These are phyloP conservation scores for Aspergillus calidoustus DNA, from an alignment of 2,329 filamentous ascomycete species.

Conservation along the genomic window DNA sequence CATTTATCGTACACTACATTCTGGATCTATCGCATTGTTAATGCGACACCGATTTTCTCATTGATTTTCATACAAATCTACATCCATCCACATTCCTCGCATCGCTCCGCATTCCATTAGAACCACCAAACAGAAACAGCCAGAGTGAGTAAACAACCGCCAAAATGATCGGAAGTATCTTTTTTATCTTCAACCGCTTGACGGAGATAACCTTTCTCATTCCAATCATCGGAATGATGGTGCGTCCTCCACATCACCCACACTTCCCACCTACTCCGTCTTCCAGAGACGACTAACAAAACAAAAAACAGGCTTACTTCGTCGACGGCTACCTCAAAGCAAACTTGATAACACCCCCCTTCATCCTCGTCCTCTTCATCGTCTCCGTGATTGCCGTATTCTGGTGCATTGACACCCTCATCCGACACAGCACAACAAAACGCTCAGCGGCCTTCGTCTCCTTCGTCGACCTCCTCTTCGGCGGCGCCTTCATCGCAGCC, in stretches of 20 bases:
- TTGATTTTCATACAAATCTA: not conserved
- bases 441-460: conserved; percentile 65
- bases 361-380: conserved; percentile 68
- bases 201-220: conserved; percentile 66
- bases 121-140: not conserved
- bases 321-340: conserved; percentile 62
- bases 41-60: conserved; percentile 2
- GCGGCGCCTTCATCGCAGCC: conserved; percentile 66
- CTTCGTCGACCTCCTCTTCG: conserved; percentile 65
- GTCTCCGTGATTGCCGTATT: conserved; percentile 64
- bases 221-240: conserved; percentile 66
- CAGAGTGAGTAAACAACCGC: conserved; percentile 10
- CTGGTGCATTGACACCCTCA: conserved; percentile 64
- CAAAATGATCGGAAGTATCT: conserved; percentile 58
- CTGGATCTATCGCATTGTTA: not conserved
- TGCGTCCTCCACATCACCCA: conserved; percentile 31
- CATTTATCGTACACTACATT: not conserved
- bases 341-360: conserved; percentile 63
- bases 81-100: not conserved
- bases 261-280: not conserved
- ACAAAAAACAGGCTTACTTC: conserved; percentile 56
- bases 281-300: not conserved
- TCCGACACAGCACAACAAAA: conserved; percentile 63
- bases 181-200: conserved; percentile 66
- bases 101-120: not conserved